These are phyloP conservation scores for Penicillium sclerotiorum DNA, from an alignment of 2,329 filamentous ascomycete genomes.

Conservation along the genomic window DNA sequence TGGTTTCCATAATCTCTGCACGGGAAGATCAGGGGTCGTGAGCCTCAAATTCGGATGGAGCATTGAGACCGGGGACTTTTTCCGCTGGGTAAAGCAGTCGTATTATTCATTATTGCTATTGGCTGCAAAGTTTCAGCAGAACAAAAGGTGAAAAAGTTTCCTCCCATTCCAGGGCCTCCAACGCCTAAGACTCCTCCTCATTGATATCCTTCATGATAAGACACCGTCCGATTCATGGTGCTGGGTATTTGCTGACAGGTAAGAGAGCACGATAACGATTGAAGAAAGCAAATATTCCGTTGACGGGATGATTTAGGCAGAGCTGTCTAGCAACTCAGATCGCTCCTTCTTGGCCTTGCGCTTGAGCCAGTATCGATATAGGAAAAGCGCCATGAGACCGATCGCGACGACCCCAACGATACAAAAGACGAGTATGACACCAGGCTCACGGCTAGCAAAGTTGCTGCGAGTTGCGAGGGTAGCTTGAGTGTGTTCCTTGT, in stretches of 20 bases:
- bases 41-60: no score
- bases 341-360: constrained; percentile 29
- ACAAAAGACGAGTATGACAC: constrained; percentile 65
- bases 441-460: constrained; percentile 60
- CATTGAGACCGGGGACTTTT: no score
- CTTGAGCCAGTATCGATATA: constrained; percentile 49
- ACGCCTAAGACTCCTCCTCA: no score
- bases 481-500: constrained; percentile 14
- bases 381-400: constrained; percentile 54
- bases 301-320: no score
- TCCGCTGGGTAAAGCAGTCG: not conserved
- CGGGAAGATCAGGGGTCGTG: no score
- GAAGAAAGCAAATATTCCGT: no score
- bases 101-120: not conserved
- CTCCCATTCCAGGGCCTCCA: not conserved
- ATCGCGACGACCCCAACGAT: constrained; percentile 60
- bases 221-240: no score
- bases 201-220: no score
- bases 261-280: no score
- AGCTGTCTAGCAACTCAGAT: constrained; percentile 12
- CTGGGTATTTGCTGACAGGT: no score
- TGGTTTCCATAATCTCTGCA: no score
- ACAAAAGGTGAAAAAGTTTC: not conserved
- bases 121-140: not conserved
- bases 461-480: constrained; percentile 49